Conservation (phyloP, 371 early-diverging fungal genomes). For the Choanephora cucurbitarum region DNA sequence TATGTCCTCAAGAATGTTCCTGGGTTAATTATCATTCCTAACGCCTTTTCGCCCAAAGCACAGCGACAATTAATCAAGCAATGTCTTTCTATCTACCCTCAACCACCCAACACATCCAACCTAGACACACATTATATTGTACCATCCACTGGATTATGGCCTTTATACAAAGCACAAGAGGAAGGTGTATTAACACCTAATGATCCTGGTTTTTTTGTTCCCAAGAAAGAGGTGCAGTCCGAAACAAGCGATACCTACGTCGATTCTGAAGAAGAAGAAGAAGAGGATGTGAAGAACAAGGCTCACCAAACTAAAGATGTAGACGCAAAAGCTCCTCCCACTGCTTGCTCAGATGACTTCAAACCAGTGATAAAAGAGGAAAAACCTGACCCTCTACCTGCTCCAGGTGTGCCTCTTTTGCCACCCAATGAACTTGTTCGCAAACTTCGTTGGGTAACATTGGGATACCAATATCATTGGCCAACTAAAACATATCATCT, state of each 20-base stretch:
- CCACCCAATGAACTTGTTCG: conserved; percentile 53
- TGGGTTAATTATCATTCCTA: conserved; percentile 70
- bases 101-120: conserved; percentile 78
- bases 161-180: conserved; percentile 46
- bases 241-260: conserved; percentile 3
- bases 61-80: conserved; percentile 66
- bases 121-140: conserved; percentile 82
- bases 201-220: conserved; percentile 24
- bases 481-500: conserved; percentile 73
- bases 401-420: conserved; percentile 34
- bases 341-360: conserved; percentile 32
- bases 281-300: no score
- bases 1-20: conserved; percentile 24
- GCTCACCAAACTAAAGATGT: not conserved
- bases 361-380: conserved; percentile 15
- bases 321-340: conserved; percentile 2
- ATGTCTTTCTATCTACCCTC: conserved; percentile 67
- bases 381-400: conserved; percentile 37
- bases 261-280: conserved; percentile 8
- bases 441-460: conserved; percentile 83
- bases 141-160: conserved; percentile 73
- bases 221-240: conserved; percentile 17
- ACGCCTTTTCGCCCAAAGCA: conserved; percentile 65
- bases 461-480: conserved; percentile 95
- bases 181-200: conserved; percentile 22